These are phyloP conservation scores for Eragrostis curvula DNA, from an alignment of 176 grass and related monocot genomes.

Conservation along the genomic window DNA sequence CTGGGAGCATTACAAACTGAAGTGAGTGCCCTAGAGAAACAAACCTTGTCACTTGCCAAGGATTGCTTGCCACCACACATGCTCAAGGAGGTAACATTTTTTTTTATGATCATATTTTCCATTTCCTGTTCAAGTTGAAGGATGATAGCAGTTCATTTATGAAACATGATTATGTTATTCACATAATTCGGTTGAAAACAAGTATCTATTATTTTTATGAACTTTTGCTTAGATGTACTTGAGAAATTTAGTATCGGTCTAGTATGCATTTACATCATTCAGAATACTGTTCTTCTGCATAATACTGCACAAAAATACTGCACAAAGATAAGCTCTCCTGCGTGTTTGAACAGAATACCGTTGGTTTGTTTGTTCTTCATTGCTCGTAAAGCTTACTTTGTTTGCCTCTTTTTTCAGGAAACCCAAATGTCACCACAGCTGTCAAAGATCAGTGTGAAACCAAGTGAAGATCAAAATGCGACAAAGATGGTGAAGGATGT, in stretches of 20 bases:
- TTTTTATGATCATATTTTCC: neutral
- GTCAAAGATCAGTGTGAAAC: slow-evolving; percentile 59
- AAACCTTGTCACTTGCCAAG: slow-evolving; percentile 65
- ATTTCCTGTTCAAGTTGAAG: slow-evolving; percentile 8
- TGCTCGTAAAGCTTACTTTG: neutral
- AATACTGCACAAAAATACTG: too few relatives aligned
- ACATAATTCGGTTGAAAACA: neutral
- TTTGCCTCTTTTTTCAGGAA: slow-evolving; percentile 56
- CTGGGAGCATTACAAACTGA: slow-evolving; percentile 70
- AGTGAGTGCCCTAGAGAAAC: slow-evolving; percentile 67
- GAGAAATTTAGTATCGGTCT: neutral
- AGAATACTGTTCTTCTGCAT: too few relatives aligned
- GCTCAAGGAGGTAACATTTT: slow-evolving; percentile 57
- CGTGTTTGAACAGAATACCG: too few relatives aligned
- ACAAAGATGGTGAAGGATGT: slow-evolving; percentile 56
- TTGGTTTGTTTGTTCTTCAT: neutral
- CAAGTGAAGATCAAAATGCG: slow-evolving; percentile 43
- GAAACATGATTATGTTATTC: neutral
- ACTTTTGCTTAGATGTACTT: slow-evolving; percentile 8
- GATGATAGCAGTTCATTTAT: slow-evolving; percentile 16
- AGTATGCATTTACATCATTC: neutral
- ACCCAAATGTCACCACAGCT: slow-evolving; percentile 48
- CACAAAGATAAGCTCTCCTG: too few relatives aligned
- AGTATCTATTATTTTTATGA: neutral
- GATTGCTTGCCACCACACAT: slow-evolving; percentile 59